Base-by-base conservation (phyloP, 495 filamentous ascomycete genomes). In the Trichoderma gamsii region DNA sequence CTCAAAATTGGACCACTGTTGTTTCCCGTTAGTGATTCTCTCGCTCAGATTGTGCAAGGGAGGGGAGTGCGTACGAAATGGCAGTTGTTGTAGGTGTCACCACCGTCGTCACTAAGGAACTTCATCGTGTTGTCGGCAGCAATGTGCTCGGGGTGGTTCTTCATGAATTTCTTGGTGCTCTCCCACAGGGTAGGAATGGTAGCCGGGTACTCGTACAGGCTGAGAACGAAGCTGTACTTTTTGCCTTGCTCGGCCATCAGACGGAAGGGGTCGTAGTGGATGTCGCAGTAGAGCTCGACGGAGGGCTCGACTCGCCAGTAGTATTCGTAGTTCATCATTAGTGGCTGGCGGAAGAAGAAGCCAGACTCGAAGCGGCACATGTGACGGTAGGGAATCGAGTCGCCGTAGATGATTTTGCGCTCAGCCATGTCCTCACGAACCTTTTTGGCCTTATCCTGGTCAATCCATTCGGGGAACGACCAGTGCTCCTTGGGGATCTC, bases 121-220 rank as follows among this genome's bases (percentile, higher is more conserved):
- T 80, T 85, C 89, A 99, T 91, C 6, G 90, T 89, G 79, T 99
- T 99, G 70, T 83, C 88, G 69, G 90, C 79, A 18, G 84, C 86
- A 71, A 99, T 86, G 73, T 99, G 91, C 78, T 98, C 89, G 0
- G 95, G 96, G 76, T 96, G 85, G 63, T 87, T 84, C 73, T 88
- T 86, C 77, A 95, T 96, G 80, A 97, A 99, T 69, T 89, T 90
- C 85, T 94, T 94, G 69, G 88, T 87, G 73, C 89, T 93, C 69
- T 96, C 89, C 95, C 95, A 99, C 8, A 99, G 85, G 0, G 93
- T 97, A 15, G 92, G 92, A 71, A 99, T 98, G 0, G 95, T 99
- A 75, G 96, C 96, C 38, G 88, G 84, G 77, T 98, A 99, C 78
- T 99, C 95, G 78, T 93, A 97, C 74, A 98, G 73, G 79, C 91